phyloP scores from a whole-genome alignment of 106 monocot genomes.

The Dactylorhiza incarnata region DNA sequence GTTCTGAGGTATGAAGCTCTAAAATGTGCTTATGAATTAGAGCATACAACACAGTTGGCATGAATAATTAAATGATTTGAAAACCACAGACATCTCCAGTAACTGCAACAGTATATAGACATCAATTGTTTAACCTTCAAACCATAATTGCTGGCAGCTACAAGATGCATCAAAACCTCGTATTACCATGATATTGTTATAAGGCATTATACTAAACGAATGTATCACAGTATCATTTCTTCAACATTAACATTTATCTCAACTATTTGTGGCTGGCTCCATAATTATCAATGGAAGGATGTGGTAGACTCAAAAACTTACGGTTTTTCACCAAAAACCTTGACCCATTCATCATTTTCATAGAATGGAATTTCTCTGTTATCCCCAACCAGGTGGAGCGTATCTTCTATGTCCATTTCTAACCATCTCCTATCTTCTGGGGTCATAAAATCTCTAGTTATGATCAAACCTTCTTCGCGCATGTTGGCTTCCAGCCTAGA shows the following conservation, averaged over 20 bases:
- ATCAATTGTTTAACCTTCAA: not conserved
- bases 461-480: constrained; percentile 68
- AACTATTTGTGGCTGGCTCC: not conserved
- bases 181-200: not conserved
- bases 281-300: not conserved
- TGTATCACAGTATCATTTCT: not conserved
- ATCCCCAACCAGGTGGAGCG: constrained; percentile 29
- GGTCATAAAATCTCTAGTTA: constrained; percentile 62
- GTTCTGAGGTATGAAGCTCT: not conserved
- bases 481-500: constrained; percentile 76
- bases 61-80: not conserved
- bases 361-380: constrained; percentile 58
- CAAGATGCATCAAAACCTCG: not conserved
- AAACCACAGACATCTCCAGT: not conserved
- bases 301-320: constrained; percentile 25
- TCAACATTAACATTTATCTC: not conserved
- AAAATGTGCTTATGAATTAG: not conserved
- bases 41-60: not conserved
- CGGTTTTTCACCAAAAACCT: constrained; percentile 64
- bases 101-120: not conserved
- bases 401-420: constrained; percentile 85
- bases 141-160: not conserved
- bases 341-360: constrained; percentile 77
- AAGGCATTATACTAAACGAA: not conserved
- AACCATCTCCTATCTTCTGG: constrained; percentile 68